phyloP scores from a whole-genome alignment of 2,329 filamentous ascomycete species.

The Daldinia eschscholtzii region DNA sequence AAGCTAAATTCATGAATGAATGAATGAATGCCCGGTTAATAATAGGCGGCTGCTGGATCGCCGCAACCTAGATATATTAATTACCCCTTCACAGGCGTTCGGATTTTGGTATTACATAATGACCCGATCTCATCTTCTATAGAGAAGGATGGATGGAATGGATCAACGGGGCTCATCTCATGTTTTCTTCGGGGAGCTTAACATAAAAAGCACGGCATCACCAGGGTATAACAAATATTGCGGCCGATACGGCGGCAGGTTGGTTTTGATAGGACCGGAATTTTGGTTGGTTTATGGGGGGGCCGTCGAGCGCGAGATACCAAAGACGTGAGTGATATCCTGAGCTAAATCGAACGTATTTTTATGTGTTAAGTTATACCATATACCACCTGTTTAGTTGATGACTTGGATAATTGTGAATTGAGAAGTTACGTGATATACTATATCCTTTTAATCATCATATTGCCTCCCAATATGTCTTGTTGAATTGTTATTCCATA shows the following conservation, averaged over 20 bases:
- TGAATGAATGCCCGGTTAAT: constrained; percentile 31
- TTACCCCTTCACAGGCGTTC: constrained; percentile 32
- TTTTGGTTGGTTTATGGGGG: constrained; percentile 1
- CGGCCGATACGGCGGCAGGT: constrained; percentile 4
- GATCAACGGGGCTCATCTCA: constrained; percentile 13
- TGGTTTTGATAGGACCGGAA: constrained; percentile 14
- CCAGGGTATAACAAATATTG: constrained; percentile 23
- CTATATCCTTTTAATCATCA: not conserved
- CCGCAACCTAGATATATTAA: constrained; percentile 43
- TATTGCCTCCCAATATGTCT: too few relatives aligned
- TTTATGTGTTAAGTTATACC: constrained; percentile 9
- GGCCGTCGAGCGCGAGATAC: constrained; percentile 24
- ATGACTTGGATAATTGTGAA: not conserved
- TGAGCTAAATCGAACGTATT: constrained; percentile 12
- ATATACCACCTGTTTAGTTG: not conserved
- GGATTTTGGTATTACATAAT: constrained; percentile 29
- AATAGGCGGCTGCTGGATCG: constrained; percentile 37
- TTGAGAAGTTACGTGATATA: not conserved
- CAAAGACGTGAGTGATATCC: constrained; percentile 36
- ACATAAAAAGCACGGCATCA: constrained; percentile 32
- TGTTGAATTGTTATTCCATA: too few relatives aligned
- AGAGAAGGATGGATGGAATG: constrained; percentile 37
- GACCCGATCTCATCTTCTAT: constrained; percentile 37
- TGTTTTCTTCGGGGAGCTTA: constrained; percentile 22
- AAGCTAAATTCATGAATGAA: constrained; percentile 30